phyloP scores from a whole-genome alignment of 768 basidiomycete genomes.

The Panaeolus papilionaceus region DNA sequence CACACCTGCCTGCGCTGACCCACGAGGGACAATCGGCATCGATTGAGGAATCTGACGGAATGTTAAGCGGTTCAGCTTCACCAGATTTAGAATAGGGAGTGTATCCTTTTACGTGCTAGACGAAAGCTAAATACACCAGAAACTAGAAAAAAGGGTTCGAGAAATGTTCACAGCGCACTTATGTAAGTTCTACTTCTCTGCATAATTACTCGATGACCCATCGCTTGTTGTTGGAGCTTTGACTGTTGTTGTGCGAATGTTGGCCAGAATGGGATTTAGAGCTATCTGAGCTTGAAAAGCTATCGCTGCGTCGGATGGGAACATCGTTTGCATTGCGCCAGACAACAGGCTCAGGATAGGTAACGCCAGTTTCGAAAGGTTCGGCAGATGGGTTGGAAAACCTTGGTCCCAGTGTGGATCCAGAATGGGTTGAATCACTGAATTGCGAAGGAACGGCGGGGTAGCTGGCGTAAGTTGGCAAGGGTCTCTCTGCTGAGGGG shows the following conservation, averaged over 20 bases:
- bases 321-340: conserved; percentile 41
- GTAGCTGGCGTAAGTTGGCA: conserved; percentile 59
- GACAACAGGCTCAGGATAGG: conserved; percentile 41
- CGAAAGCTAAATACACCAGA: conserved; percentile 24
- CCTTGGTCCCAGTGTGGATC: conserved; percentile 46
- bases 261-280: conserved; percentile 18
- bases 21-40: not conserved
- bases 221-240: conserved; percentile 40
- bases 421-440: conserved; percentile 30
- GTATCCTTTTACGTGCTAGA: conserved; percentile 21
- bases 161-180: not conserved
- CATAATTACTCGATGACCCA: conserved; percentile 59
- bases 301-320: conserved; percentile 37
- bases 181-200: not conserved
- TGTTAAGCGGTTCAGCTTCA: conserved; percentile 52
- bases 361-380: conserved; percentile 46
- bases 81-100: conserved; percentile 42
- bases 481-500: conserved; percentile 55
- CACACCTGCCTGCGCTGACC: conserved; percentile 20
- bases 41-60: conserved; percentile 57
- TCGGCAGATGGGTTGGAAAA: conserved; percentile 49
- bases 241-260: conserved; percentile 39
- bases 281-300: conserved; percentile 48
- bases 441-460: conserved; percentile 15
- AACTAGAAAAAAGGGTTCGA: conserved; percentile 17